Conservation (phyloP, 306 rosid genomes). For the Sophora flavescens region DNA sequence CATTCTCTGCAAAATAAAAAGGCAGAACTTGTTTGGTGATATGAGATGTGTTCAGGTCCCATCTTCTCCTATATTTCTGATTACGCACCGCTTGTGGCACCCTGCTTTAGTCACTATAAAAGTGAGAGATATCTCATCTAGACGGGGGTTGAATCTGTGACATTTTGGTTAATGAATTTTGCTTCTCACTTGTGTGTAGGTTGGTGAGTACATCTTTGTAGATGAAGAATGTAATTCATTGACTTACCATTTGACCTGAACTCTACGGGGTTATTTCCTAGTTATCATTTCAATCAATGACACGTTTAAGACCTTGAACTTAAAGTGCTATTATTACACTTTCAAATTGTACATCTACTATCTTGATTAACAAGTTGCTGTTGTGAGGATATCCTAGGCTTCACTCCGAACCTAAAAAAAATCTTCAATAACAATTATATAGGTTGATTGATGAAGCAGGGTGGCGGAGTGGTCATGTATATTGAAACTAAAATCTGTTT, state of each 20-base stretch:
- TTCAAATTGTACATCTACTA: too few relatives aligned
- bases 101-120: neutral
- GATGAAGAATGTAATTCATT: conserved; percentile 8
- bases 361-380: neutral
- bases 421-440: neutral
- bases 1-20: neutral
- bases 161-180: neutral
- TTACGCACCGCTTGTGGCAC: neutral
- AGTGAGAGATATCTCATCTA: too few relatives aligned
- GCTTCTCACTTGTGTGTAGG: neutral
- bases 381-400: too few relatives aligned
- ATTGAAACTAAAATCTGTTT: neutral
- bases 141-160: neutral
- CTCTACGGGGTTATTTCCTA: conserved; percentile 4
- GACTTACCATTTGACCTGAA: neutral
- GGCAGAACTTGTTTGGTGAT: neutral
- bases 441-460: neutral
- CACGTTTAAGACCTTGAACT: neutral
- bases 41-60: neutral
- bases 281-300: neutral
- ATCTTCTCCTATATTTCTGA: conserved; percentile 30
- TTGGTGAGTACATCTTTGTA: neutral
- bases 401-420: too few relatives aligned
- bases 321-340: too few relatives aligned
- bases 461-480: neutral